phyloP scores from a whole-genome alignment of 306 rosid genomes.

The Fagus crenata region DNA sequence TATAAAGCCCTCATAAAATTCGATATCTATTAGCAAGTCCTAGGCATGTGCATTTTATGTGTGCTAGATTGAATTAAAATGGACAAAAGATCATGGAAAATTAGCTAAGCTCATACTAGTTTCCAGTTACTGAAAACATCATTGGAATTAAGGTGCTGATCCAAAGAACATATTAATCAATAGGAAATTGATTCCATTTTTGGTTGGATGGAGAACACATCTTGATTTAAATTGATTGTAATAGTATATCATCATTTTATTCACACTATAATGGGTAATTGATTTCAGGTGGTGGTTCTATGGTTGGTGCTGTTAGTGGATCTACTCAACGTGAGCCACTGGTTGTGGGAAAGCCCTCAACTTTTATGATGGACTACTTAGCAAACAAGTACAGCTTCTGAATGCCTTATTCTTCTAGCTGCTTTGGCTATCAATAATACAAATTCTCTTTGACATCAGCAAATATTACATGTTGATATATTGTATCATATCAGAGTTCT shows the following conservation, averaged over 20 bases:
- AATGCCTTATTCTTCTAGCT: constrained; percentile 13
- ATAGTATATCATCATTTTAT: neutral
- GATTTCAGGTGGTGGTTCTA: constrained; percentile 91
- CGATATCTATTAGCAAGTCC: too few relatives aligned
- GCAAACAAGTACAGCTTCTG: constrained; percentile 60
- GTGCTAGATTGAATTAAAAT: too few relatives aligned
- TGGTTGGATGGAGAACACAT: too few relatives aligned
- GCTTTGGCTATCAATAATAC: neutral
- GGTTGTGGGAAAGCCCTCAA: constrained; percentile 97
- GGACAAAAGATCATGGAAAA: too few relatives aligned
- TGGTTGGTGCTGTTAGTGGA: constrained; percentile 88
- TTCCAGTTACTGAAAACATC: too few relatives aligned
- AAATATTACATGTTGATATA: neutral
- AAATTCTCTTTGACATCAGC: constrained; percentile 8
- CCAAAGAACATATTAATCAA: too few relatives aligned
- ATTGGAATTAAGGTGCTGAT: too few relatives aligned
- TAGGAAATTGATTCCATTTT: too few relatives aligned
- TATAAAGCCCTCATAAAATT: too few relatives aligned
- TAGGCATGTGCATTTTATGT: too few relatives aligned
- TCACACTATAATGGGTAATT: constrained; percentile 14
- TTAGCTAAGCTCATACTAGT: too few relatives aligned
- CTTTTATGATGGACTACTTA: constrained; percentile 97
- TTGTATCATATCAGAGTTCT: neutral
- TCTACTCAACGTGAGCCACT: constrained; percentile 95
- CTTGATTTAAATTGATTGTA: neutral